Conservation (phyloP, 805 yeast species). For the Zygosaccharomyces bisporus region DNA sequence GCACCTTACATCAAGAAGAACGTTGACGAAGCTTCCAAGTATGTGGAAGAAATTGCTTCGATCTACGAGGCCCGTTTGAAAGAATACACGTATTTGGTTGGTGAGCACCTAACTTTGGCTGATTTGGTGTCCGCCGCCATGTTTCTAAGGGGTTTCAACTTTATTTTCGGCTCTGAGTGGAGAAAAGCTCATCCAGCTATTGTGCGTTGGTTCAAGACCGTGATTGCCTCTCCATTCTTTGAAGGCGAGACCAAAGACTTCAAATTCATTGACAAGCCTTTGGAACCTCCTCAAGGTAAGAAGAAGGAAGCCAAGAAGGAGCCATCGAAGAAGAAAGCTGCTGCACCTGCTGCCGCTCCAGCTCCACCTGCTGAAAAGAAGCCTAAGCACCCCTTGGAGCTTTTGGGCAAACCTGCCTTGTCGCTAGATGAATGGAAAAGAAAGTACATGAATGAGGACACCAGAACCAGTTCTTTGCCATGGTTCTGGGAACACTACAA, state of each 20-base stretch:
- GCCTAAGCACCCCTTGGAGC: conserved; percentile 88
- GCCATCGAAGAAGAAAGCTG: conserved; percentile 40
- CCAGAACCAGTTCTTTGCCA: conserved; percentile 90
- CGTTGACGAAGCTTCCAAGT: conserved; percentile 45
- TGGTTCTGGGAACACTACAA: conserved; percentile 98
- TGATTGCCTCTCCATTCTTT: conserved; percentile 45
- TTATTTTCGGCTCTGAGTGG: conserved; percentile 61
- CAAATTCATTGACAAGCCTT: conserved; percentile 59
- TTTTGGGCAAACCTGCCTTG: conserved; percentile 66
- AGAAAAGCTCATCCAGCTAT: conserved; percentile 58
- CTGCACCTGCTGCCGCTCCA: conserved; percentile 36
- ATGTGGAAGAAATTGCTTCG: conserved; percentile 39
- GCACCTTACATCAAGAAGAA: conserved; percentile 75
- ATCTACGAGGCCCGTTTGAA: conserved; percentile 55
- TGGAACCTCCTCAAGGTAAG: conserved; percentile 66
- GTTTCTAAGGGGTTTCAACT: conserved; percentile 37
- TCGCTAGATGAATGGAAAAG: conserved; percentile 94
- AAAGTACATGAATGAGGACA: conserved; percentile 93
- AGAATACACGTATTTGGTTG: conserved; percentile 67
- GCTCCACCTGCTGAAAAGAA: conserved; percentile 51
- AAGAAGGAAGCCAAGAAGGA: conserved; percentile 41
- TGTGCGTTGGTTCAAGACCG: conserved; percentile 72
- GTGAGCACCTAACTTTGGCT: conserved; percentile 55
- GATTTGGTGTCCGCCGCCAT: conserved; percentile 25
- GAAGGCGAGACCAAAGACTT: conserved; percentile 47